A percentile compares a stretch with the other conserved stretches of the same genome.
Conservation (phyloP, 192 early-diverging fungal genomes). For the Linnemannia elongata region DNA sequence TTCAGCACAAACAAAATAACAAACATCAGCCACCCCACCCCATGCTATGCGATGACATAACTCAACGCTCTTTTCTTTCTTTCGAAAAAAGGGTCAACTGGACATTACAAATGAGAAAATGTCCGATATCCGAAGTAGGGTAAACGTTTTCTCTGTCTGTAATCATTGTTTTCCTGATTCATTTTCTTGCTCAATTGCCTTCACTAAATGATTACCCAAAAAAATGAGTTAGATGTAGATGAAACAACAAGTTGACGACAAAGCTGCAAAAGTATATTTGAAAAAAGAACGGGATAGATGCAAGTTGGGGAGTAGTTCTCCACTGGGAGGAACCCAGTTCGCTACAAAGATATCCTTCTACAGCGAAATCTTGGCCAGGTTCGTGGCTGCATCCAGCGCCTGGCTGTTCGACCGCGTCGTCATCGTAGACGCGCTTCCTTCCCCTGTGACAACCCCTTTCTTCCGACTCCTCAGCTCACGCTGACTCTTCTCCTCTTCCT, state of each 20-base stretch:
- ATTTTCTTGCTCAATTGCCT: too few species aligned
- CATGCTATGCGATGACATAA: not conserved
- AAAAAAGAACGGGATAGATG: not conserved
- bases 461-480: not conserved
- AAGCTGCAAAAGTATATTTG: not conserved
- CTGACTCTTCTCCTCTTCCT: slow-evolving; percentile 17
- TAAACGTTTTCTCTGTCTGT: not conserved
- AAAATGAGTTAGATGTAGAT: too few species aligned
- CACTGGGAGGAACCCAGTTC: not conserved
- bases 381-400: slow-evolving; percentile 13
- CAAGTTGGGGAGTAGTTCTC: not conserved
- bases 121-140: not conserved
- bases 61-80: not conserved
- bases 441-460: too few species aligned
- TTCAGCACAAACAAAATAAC: not conserved
- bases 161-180: too few species aligned
- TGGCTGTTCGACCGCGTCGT: slow-evolving; percentile 37
- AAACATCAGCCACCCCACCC: not conserved
- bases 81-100: not conserved
- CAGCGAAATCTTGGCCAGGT: slow-evolving; percentile 18
- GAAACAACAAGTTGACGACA: not conserved
- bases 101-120: not conserved
- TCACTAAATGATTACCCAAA: too few species aligned
- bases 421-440: slow-evolving; percentile 28
- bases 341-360: slow-evolving; percentile 1